These are phyloP conservation scores for Aspergillus floridensis DNA, from an alignment of 2,329 filamentous ascomycete species.

Conservation along the genomic window DNA sequence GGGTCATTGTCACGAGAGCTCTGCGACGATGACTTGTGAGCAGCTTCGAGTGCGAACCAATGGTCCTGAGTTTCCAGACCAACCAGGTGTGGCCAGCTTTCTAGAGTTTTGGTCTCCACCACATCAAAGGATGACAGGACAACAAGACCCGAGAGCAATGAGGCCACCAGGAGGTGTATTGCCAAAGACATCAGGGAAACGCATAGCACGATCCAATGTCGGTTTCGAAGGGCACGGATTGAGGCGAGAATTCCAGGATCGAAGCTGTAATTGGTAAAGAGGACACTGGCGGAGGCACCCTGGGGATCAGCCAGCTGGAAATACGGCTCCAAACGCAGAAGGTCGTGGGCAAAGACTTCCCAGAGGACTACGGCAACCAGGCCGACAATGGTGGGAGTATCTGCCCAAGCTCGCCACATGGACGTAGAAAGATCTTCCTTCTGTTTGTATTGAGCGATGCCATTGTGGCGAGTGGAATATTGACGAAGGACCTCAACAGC, in stretches of 20 bases:
- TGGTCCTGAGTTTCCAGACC: background rate
- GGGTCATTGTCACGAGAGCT: background rate
- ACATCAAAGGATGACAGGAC: background rate
- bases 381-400: slow-evolving; percentile 7
- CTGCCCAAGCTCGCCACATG: background rate
- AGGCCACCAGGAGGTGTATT: slow-evolving; percentile 16
- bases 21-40: background rate
- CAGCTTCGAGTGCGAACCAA: slow-evolving; percentile 1
- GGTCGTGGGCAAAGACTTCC: slow-evolving; percentile 19
- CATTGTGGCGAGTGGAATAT: background rate
- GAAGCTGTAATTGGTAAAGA: slow-evolving; percentile 24
- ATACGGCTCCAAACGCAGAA: slow-evolving; percentile 21
- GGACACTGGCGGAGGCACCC: slow-evolving; percentile 12
- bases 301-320: slow-evolving; percentile 19
- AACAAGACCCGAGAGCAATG: slow-evolving; percentile 19
- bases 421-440: background rate
- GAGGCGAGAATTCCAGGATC: slow-evolving; percentile 17
- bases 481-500: background rate
- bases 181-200: slow-evolving; percentile 17
- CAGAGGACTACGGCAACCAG: slow-evolving; percentile 16
- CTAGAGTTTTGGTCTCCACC: background rate
- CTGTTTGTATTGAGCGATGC: background rate
- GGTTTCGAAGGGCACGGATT: slow-evolving; percentile 16
- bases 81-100: slow-evolving; percentile 9
- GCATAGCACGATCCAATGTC: slow-evolving; percentile 19